Conservation (phyloP, 306 rosid species). For the Leucaena leucocephala region DNA sequence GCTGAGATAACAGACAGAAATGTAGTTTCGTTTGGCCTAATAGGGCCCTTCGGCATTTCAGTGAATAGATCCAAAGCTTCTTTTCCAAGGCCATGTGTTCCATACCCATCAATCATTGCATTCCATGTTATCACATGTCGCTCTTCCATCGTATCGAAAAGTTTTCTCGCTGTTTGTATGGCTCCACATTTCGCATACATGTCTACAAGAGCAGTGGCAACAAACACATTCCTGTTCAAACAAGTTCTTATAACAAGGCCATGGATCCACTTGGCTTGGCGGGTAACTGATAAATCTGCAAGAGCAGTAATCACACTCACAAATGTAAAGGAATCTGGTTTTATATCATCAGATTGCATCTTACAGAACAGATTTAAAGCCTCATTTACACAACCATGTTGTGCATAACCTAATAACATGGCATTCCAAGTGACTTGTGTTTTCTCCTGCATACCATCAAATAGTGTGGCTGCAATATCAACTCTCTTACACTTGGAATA, state of each 20-base stretch:
- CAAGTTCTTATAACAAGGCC: slow-evolving; percentile 71
- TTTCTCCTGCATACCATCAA: slow-evolving; percentile 55
- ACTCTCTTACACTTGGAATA: slow-evolving; percentile 83
- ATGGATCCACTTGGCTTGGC: slow-evolving; percentile 94
- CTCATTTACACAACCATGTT: slow-evolving; percentile 64
- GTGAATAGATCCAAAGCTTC: slow-evolving; percentile 64
- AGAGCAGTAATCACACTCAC: slow-evolving; percentile 84
- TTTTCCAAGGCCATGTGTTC: slow-evolving; percentile 83
- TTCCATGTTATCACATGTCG: slow-evolving; percentile 90
- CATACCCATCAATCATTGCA: slow-evolving; percentile 90
- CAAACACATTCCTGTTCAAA: slow-evolving; percentile 72
- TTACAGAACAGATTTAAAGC: slow-evolving; percentile 65
- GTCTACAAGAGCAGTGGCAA: slow-evolving; percentile 82
- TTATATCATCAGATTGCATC: slow-evolving; percentile 63
- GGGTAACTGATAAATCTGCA: slow-evolving; percentile 78
- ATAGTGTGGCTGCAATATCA: slow-evolving; percentile 71
- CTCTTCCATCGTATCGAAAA: slow-evolving; percentile 76
- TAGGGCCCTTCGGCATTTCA: slow-evolving; percentile 57
- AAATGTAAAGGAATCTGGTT: slow-evolving; percentile 83
- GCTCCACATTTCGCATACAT: slow-evolving; percentile 86
- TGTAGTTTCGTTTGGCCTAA: slow-evolving; percentile 67
- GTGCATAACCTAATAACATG: slow-evolving; percentile 87
- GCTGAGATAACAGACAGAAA: slow-evolving; percentile 81
- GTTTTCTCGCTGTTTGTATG: slow-evolving; percentile 65
- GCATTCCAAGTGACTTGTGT: slow-evolving; percentile 91